Percentiles rank a stretch among this genome's conserved stretches.
phyloP scores from a whole-genome alignment of 345 rosid genomes.

The Populus simonii region DNA sequence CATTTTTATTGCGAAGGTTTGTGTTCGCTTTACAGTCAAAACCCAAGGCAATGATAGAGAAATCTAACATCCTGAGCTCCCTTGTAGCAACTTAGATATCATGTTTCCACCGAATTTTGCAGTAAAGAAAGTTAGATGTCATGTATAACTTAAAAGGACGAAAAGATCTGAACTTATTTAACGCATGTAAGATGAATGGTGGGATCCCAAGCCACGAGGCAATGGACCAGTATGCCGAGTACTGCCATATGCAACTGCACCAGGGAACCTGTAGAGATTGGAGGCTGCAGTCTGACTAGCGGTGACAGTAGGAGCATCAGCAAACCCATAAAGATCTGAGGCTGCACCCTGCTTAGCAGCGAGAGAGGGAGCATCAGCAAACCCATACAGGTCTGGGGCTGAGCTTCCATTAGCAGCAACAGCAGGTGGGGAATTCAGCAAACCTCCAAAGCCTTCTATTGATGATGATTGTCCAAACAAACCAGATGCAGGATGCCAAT shows the following conservation, averaged over 20 bases:
- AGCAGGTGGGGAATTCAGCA: slow-evolving; percentile 23
- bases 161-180: neutral
- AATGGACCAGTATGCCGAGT: neutral
- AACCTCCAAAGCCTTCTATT: slow-evolving; percentile 44
- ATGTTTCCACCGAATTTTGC: neutral
- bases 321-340: neutral
- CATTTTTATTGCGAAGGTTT: no score
- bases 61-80: no score
- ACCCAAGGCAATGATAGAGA: neutral
- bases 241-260: slow-evolving; percentile 5
- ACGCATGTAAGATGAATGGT: slow-evolving; percentile 12
- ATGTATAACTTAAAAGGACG: no score
- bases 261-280: no score
- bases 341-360: neutral
- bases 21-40: neutral
- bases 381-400: slow-evolving; percentile 35
- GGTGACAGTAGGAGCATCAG: slow-evolving; percentile 13
- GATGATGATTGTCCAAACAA: slow-evolving; percentile 29
- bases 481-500: slow-evolving; percentile 16
- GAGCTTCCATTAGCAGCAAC: slow-evolving; percentile 22
- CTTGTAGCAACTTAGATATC: no score
- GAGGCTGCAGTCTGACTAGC: no score
- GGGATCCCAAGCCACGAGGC: neutral
- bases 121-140: no score
- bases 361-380: slow-evolving; percentile 23